A percentile compares a stretch with the other conserved stretches of the same genome.
phyloP scores from a whole-genome alignment of 805 yeast species.

The Sungouiozyma ichnusensis region DNA sequence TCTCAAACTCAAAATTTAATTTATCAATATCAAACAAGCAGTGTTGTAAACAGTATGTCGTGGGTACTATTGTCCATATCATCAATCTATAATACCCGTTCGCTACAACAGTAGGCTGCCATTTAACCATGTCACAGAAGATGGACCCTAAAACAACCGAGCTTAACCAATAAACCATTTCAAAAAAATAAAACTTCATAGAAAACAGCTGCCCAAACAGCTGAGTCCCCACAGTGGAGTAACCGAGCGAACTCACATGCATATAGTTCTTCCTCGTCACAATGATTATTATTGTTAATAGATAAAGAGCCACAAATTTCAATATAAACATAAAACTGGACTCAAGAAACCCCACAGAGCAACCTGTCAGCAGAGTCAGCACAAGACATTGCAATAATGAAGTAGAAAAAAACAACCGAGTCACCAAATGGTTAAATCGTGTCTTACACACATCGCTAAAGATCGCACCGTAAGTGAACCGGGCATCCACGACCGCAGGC shows the following conservation, averaged over 20 bases:
- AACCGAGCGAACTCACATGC: constrained; percentile 29
- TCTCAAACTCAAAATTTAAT: constrained; percentile 35
- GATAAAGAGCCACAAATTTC: constrained; percentile 24
- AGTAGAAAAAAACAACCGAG: constrained; percentile 27
- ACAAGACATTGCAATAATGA: constrained; percentile 22
- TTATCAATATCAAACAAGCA: constrained; percentile 45
- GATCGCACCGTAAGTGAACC: constrained; percentile 9
- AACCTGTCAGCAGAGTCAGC: constrained; percentile 15
- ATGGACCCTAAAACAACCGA: constrained; percentile 19
- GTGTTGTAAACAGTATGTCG: constrained; percentile 42
- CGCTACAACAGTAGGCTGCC: constrained; percentile 4
- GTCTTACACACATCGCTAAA: constrained; percentile 34
- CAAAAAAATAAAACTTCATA: constrained; percentile 21
- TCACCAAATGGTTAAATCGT: constrained; percentile 31
- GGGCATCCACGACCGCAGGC: neutral
- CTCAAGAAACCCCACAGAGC: constrained; percentile 16
- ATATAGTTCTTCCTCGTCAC: constrained; percentile 33
- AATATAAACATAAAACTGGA: constrained; percentile 16
- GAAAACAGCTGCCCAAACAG: constrained; percentile 25
- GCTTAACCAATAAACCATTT: constrained; percentile 13
- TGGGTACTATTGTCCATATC: constrained; percentile 32
- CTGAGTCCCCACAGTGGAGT: constrained; percentile 16
- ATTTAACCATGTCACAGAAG: constrained; percentile 14
- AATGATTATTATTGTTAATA: constrained; percentile 11
- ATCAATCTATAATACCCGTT: constrained; percentile 10